Base-by-base conservation (phyloP, 139 green algal species). In the Chara braunii region DNA sequence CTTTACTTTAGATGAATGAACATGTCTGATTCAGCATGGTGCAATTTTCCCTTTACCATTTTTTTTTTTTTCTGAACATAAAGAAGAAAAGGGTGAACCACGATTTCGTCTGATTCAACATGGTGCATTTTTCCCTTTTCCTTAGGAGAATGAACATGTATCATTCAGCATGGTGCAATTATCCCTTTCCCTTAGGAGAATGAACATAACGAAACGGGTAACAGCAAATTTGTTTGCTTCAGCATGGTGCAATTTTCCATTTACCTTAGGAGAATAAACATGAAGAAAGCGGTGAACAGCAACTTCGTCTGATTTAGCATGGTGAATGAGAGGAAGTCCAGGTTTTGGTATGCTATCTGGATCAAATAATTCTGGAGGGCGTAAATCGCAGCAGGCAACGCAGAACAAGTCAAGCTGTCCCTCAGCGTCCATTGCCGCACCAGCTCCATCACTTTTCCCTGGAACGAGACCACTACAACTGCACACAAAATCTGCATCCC, bases 251-350 rank as follows among this genome's bases (percentile, higher is more conserved):
- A 14, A 59, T n/a, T 14, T 18, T 14, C 18, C 26, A 56, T 42
- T 43, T n/a, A 72, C 65, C 67, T 32, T 0, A 77, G 55, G 9
- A 80, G 35, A 8, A 74, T 12, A 35, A 59, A 77, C 26, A 67
- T 59, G 58, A 53, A 80, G 37, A 78, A 24, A 34, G 74, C 74
- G 3, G 74, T 77, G n/a, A 50, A 73, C 3, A 80, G 14, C 0
- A 80, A 43, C 51, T 80, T 80, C 1, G 59, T 78, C 34, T 80
- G 74, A 34, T 80, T 80, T 18, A 80, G 60, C 51, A 77, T 64
- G 43, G 60, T 78, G 74, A 74, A 78, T 2, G 68, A 71, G 34
- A 78, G 28, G 26, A 30, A 32, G 66, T 77, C 66, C 24, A 80
- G 51, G 53, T 59, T 31, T 5, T 29, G 36, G 22, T 74, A 73